Evolutionary conservation across 257 asterid species (phyloP), one percentile per base, ranked within the genome.

Genomic region (Gentiana macrophylla): DNA sequence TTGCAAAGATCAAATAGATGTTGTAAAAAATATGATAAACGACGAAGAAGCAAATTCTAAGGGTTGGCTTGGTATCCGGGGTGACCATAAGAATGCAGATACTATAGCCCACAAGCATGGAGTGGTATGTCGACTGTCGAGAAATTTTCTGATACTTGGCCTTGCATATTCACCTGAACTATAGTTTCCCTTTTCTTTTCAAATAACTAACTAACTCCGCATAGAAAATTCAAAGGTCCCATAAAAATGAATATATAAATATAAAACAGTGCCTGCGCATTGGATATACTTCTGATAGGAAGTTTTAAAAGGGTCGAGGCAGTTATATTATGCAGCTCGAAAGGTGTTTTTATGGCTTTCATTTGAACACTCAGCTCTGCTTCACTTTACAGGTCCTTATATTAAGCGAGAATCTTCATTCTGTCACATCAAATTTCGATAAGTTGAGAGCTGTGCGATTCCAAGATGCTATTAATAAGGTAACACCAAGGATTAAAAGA

Each of bases 71-170:
- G 93, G 90, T 38, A 66, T 77, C 60, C 80, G 77, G 78, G 74
- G 71, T 62, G 86, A 65, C 70, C 74, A 69, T 62, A 64, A 37
- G 60, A 84, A 83, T 79, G 81, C 84, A 48, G 96, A 87, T 72
- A 81, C 95, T 55, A 67, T 75, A 68, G 98, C 98, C 35, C 96
- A 91, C 83, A 91, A 87, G 59, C 95, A 83, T 74, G 98, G 96
- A 68, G 92, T 87, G 92, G 98, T 90, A 79, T 44, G 77, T 45
- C 35, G 35, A 35, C 11, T 35, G 54, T 55, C 35, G 7, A 10
- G 1, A 2, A 12, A 43, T 46, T 8, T 44, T 46, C 68, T 41
- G 44, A 45, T 67, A 32, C 55, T 54, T 50, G 12, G 38, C 24
- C 9, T 41, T 41, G 52, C 36, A 44, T 45, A 34, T 44, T 43